Conservation (phyloP, 2,329 filamentous ascomycete species). For the Ophiocordyceps camponoti-rufipedis region DNA sequence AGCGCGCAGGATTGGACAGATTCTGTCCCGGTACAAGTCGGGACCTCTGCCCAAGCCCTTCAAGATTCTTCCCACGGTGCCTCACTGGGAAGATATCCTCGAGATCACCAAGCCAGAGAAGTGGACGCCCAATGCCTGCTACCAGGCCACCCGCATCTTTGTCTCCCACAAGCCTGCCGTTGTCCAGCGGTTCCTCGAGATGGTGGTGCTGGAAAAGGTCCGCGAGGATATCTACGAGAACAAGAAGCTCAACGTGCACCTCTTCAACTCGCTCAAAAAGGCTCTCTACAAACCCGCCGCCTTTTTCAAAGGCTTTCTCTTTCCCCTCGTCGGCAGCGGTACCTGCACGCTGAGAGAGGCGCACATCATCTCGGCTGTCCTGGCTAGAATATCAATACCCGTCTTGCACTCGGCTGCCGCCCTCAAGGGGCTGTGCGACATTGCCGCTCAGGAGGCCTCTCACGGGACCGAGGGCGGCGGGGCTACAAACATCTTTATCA, state of each 20-base stretch:
- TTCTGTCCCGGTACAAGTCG: slow-evolving; percentile 83
- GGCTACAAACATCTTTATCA: slow-evolving; percentile 89
- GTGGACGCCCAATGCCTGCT: slow-evolving; percentile 60
- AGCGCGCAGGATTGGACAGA: slow-evolving; percentile 50
- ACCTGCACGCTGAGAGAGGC: slow-evolving; percentile 89
- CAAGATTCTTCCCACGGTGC: slow-evolving; percentile 85
- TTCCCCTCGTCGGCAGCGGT: slow-evolving; percentile 68
- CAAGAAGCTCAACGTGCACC: slow-evolving; percentile 86
- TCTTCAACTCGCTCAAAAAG: slow-evolving; percentile 88
- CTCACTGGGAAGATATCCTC: slow-evolving; percentile 78
- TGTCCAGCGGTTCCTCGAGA: slow-evolving; percentile 72
- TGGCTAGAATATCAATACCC: slow-evolving; percentile 70
- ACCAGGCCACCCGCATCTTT: slow-evolving; percentile 84
- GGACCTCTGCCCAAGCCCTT: slow-evolving; percentile 96
- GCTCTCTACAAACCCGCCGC: slow-evolving; percentile 82
- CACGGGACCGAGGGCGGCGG: slow-evolving; percentile 73
- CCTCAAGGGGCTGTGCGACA: slow-evolving; percentile 80
- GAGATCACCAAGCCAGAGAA: slow-evolving; percentile 63
- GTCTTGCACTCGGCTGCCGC: slow-evolving; percentile 87
- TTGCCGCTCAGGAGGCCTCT: slow-evolving; percentile 76
- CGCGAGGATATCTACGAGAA: slow-evolving; percentile 86
- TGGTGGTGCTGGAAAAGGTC: slow-evolving; percentile 76
- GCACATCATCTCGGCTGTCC: slow-evolving; percentile 73
- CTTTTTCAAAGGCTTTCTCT: slow-evolving; percentile 93
- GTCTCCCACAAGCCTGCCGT: slow-evolving; percentile 65